phyloP scores from a whole-genome alignment of 371 early-diverging fungal genomes.

The Fennellomyces sp. region DNA sequence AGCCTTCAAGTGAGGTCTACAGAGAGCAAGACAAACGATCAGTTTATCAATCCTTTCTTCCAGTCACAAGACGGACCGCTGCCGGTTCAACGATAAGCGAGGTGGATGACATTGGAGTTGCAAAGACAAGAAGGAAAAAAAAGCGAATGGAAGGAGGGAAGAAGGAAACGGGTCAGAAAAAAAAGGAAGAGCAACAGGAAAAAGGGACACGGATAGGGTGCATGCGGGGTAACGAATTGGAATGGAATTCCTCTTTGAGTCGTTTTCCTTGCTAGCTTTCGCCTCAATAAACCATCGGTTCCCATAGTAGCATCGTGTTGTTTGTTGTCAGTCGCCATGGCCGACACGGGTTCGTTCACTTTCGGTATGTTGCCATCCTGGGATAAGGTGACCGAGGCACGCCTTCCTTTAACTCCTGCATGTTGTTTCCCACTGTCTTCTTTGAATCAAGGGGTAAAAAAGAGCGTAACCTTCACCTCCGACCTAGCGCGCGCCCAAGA shows the following conservation, averaged over 20 bases:
- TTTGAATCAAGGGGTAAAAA: background rate
- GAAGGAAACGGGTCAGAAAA: background rate
- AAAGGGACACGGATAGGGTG: constrained; percentile 7
- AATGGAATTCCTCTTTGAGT: no score
- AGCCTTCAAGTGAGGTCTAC: constrained; percentile 60
- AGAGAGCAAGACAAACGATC: background rate
- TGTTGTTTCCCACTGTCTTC: background rate
- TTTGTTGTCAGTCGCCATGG: background rate
- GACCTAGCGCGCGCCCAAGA: background rate
- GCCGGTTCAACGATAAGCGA: constrained; percentile 19
- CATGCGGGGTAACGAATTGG: background rate
- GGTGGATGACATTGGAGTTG: constrained; percentile 15
- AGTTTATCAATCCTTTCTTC: background rate
- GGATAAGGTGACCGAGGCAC: background rate
- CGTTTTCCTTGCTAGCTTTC: no score
- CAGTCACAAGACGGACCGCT: constrained; percentile 11
- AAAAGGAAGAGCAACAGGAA: constrained; percentile 8
- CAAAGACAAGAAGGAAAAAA: constrained; percentile 3
- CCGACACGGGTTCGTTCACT: no score
- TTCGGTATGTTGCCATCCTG: no score
- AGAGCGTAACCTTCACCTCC: background rate
- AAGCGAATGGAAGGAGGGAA: constrained; percentile 7
- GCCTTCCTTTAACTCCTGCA: background rate
- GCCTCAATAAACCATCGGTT: background rate
- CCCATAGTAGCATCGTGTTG: background rate